Percentiles rank a stretch among this genome's conserved stretches.
Conservation (phyloP, 495 filamentous ascomycete species). For the Xylaria nigripes region DNA sequence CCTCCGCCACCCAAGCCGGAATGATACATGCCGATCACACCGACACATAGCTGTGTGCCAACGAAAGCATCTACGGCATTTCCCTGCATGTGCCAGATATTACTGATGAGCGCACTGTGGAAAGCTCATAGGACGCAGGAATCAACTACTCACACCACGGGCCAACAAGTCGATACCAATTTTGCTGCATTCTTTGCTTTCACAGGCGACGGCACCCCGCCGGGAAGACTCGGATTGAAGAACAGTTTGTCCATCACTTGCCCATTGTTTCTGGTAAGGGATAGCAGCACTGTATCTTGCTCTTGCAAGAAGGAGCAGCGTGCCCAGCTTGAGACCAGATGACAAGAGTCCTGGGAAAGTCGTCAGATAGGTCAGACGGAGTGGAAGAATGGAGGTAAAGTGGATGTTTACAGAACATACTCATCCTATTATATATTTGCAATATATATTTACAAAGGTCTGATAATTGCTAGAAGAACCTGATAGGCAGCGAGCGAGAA, state of each 20-base stretch:
- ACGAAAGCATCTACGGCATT: constrained; percentile 72
- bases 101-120: neutral
- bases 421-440: neutral
- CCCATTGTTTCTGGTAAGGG: constrained; percentile 12
- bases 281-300: constrained; percentile 8
- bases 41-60: constrained; percentile 65
- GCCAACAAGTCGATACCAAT: constrained; percentile 67
- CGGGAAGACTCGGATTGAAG: constrained; percentile 17
- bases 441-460: neutral
- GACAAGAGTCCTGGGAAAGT: neutral
- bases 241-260: constrained; percentile 11
- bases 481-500: neutral
- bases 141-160: constrained; percentile 37
- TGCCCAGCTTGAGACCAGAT: constrained; percentile 13
- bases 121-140: neutral
- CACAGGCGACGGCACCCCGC: constrained; percentile 71
- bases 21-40: constrained; percentile 81
- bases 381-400: too few species aligned
- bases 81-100: constrained; percentile 29
- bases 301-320: constrained; percentile 14
- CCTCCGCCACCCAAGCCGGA: constrained; percentile 85
- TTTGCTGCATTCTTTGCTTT: constrained; percentile 65
- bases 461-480: neutral
- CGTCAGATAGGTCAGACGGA: neutral
- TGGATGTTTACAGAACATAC: neutral